Evolutionary conservation across 2,329 filamentous ascomycete species (phyloP).

Genomic region (Colletotrichum chrysophilum): DNA sequence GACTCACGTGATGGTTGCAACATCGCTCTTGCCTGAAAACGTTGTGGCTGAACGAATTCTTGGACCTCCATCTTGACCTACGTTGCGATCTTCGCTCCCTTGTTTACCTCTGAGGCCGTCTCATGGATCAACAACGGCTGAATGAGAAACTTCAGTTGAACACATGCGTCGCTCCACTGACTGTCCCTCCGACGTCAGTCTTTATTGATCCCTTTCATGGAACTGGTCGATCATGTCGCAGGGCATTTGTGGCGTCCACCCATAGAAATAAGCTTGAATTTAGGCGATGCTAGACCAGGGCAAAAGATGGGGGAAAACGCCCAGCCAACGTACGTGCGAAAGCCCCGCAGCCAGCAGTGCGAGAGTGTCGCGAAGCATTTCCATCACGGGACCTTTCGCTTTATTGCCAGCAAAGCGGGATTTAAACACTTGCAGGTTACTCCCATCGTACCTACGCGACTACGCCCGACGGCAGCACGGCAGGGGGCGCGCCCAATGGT

Average conservation of each 20-base stretch:
- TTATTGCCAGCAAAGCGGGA: neutral
- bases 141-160: neutral
- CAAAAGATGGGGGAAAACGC: neutral
- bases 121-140: neutral
- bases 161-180: neutral
- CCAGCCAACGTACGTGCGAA: neutral
- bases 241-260: neutral
- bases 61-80: neutral
- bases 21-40: neutral
- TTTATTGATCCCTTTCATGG: neutral
- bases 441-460: neutral
- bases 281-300: neutral
- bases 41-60: neutral
- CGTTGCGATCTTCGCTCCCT: neutral
- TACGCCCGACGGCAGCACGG: neutral
- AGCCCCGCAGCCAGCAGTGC: accelerated
- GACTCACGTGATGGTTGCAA: neutral
- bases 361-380: neutral
- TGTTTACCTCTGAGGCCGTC: neutral
- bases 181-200: neutral
- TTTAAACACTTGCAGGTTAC: neutral
- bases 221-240: neutral
- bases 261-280: neutral
- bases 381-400: neutral
- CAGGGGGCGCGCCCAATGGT: neutral